Evolutionary conservation across 2,329 filamentous ascomycete genomes (phyloP), one percentile per base, ranked within the genome.

Genomic region (Cadophora malorum): DNA sequence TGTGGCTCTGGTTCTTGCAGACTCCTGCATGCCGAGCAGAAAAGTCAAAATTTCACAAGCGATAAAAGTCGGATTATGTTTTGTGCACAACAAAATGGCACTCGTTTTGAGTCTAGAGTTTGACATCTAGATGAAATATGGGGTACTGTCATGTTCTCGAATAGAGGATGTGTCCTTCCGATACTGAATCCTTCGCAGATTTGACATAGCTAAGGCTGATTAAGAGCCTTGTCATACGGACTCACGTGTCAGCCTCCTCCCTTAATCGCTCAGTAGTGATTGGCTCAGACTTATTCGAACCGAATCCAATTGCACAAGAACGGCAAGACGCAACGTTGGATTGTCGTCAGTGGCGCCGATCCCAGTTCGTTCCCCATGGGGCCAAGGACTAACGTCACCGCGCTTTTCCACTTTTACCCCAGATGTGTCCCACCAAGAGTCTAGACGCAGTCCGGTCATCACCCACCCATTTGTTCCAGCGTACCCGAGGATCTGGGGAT

Each of bases 381-480:
- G 25, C 64, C 35, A 55, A 35, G 52, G 56, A n/a, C 63, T 56
- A 68, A 65, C 35, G 23, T 38, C 33, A 33, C 60, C 41, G 35
- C 50, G 25, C 62, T 63, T 63, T 47, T 63, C 63, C 67, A 69
- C 63, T 55, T 64, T 69, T 69, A 64, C 64, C 61, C 59, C 67
- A 66, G 67, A 62, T 59, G 56, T 23, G n/a, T 23, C 33, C 33
- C n/a, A 38, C 33, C 33, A 58, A 56, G 31, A 33, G 55, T 58
- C 55, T 58, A 58, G 55, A 58, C 31, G 19, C 33, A 38, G 55
- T 58, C 33, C 33, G 28, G 14, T 25, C 28, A 55, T 55, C 52
- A 19, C 16, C 25, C 23, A 55, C 28, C 50, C 4, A 31, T 53
- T 31, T 14, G 25, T 53, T 53, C 50, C 21, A 12, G 12, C 16